These are phyloP conservation scores for Colletotrichum sp. DNA, from an alignment of 2,329 filamentous ascomycete species.

Conservation along the genomic window DNA sequence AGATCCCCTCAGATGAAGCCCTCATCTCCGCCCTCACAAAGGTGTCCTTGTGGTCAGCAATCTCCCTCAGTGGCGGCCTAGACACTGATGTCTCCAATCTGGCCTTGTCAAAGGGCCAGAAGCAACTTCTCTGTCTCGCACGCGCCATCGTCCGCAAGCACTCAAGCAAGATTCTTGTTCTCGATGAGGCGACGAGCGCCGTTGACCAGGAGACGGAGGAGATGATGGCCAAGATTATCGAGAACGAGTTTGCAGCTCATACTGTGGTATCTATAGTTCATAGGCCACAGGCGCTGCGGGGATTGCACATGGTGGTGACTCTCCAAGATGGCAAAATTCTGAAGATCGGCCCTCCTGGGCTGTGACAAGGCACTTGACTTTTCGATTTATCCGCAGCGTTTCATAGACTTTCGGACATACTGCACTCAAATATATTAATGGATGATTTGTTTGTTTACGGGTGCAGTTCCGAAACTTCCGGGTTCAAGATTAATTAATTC, in stretches of 20 bases:
- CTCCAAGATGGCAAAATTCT: neutral
- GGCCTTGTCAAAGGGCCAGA: slow-evolving; percentile 25
- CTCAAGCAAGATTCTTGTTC: slow-evolving; percentile 57
- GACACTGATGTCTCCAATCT: slow-evolving; percentile 17
- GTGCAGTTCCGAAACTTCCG: neutral
- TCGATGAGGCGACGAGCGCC: slow-evolving; percentile 74
- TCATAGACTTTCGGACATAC: neutral
- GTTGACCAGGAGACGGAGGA: slow-evolving; percentile 42
- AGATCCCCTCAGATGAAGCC: slow-evolving; percentile 13
- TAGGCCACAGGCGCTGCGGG: slow-evolving; percentile 22
- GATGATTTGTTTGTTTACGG: neutral
- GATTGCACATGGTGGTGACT: neutral
- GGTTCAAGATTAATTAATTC: neutral
- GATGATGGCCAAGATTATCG: slow-evolving; percentile 19
- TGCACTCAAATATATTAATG: neutral
- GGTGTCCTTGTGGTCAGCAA: slow-evolving; percentile 22
- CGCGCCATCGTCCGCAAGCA: slow-evolving; percentile 19
- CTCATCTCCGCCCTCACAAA: slow-evolving; percentile 16
- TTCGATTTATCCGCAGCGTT: neutral
- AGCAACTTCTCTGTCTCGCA: slow-evolving; percentile 29
- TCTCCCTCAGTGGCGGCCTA: slow-evolving; percentile 19
- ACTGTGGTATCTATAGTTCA: slow-evolving; percentile 32
- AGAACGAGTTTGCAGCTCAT: slow-evolving; percentile 24
- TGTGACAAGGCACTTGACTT: neutral
- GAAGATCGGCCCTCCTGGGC: neutral